A percentile compares a stretch with the other conserved stretches of the same genome.
phyloP scores from a whole-genome alignment of 371 early-diverging fungal genomes.

The Mortierella sp. region DNA sequence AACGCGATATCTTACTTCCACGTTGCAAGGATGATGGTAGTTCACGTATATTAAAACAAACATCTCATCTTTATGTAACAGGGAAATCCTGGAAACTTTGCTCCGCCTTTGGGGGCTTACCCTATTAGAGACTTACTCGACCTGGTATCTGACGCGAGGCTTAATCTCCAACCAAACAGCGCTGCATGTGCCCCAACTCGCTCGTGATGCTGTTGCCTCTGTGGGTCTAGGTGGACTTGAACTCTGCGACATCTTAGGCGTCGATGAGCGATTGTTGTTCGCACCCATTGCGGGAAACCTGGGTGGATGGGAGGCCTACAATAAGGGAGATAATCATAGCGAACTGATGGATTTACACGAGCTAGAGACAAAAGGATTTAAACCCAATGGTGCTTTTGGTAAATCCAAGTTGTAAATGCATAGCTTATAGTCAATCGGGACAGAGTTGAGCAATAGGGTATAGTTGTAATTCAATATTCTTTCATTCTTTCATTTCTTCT shows the following conservation, averaged over 20 bases:
- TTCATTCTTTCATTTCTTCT: neutral
- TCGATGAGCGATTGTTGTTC: conserved; percentile 63
- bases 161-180: conserved; percentile 58
- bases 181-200: conserved; percentile 34
- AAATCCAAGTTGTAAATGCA: conserved; percentile 21
- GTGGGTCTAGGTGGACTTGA: conserved; percentile 60
- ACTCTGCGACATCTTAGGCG: conserved; percentile 66
- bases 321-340: conserved; percentile 66
- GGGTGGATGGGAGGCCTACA: conserved; percentile 65
- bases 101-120: conserved; percentile 30
- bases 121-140: conserved; percentile 58
- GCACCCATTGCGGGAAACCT: conserved; percentile 72
- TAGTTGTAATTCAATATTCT: neutral
- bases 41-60: neutral
- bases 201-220: conserved; percentile 53
- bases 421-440: neutral
- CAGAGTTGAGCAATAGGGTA: conserved; percentile 8
- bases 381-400: neutral
- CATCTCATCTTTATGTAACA: too few relatives aligned
- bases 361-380: conserved; percentile 23
- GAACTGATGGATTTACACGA: conserved; percentile 38
- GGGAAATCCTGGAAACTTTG: conserved; percentile 16
- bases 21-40: neutral
- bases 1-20: too few relatives aligned
- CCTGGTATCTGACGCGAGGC: conserved; percentile 61